phyloP scores from a whole-genome alignment of 2,329 filamentous ascomycete genomes.

The Ilyonectria mors-panacis region DNA sequence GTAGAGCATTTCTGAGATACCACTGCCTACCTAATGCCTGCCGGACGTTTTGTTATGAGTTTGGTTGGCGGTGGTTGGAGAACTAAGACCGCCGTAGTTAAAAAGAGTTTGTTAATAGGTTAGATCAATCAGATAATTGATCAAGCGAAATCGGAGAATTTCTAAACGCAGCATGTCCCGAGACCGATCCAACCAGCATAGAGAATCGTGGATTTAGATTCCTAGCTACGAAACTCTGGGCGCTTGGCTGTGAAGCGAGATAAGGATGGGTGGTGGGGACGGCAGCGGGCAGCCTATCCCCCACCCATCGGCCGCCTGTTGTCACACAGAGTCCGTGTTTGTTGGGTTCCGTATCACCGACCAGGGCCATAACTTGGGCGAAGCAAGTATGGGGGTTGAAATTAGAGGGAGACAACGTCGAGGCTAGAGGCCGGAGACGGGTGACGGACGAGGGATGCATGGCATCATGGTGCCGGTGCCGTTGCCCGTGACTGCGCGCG shows the following conservation, averaged over 20 bases:
- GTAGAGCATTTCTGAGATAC: slow-evolving; percentile 21
- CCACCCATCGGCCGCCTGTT: not conserved
- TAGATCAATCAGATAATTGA: slow-evolving; percentile 7
- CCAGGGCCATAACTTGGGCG: not conserved
- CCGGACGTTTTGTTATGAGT: not conserved
- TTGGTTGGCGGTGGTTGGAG: not conserved
- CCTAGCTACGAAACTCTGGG: not conserved
- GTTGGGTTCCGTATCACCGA: slow-evolving; percentile 3
- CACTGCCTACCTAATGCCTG: not conserved
- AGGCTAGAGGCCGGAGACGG: slow-evolving; percentile 5
- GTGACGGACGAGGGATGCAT: not conserved
- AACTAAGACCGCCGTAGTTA: not conserved
- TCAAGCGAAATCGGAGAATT: slow-evolving; percentile 19
- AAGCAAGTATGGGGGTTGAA: not conserved
- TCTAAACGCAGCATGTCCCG: slow-evolving; percentile 11
- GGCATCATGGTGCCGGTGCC: slow-evolving; percentile 27
- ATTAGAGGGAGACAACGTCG: not conserved
- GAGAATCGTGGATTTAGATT: slow-evolving; percentile 9
- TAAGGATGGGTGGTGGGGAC: slow-evolving; percentile 33
- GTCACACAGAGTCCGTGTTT: slow-evolving; percentile 5
- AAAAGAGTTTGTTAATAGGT: not conserved
- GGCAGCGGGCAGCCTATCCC: not conserved
- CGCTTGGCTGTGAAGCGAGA: slow-evolving; percentile 32
- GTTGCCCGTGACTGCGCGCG: slow-evolving; percentile 14
- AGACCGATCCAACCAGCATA: slow-evolving; percentile 10